These are phyloP conservation scores for Stylosanthes scabra DNA, from an alignment of 331 rosid genomes.

Conservation along the genomic window DNA sequence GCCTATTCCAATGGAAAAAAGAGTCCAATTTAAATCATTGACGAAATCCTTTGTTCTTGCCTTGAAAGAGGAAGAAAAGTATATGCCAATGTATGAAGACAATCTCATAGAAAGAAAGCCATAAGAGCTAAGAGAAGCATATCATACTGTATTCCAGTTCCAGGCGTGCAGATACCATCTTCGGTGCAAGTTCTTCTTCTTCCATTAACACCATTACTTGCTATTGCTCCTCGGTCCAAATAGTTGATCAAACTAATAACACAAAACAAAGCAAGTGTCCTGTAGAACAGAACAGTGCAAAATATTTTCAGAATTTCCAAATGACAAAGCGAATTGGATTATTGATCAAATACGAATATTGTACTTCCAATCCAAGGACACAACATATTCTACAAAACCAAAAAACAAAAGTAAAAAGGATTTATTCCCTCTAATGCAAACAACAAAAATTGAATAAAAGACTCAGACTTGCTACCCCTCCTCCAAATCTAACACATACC, in stretches of 20 bases:
- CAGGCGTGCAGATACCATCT: constrained; percentile 69
- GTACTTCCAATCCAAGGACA: constrained; percentile 1
- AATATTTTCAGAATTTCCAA: constrained; percentile 14
- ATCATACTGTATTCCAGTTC: constrained; percentile 84
- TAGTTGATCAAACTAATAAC: constrained; percentile 80
- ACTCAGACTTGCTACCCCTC: constrained; percentile 7
- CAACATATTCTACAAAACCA: background rate
- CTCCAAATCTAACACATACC: constrained; percentile 5
- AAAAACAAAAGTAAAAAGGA: background rate
- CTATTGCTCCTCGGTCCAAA: constrained; percentile 93
- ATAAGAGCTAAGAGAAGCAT: background rate
- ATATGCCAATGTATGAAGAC: background rate
- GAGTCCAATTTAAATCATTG: background rate
- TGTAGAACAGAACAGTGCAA: constrained; percentile 33
- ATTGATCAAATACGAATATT: constrained; percentile 20
- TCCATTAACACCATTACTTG: constrained; percentile 97
- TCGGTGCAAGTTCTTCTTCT: constrained; percentile 55
- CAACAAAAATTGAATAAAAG: constrained; percentile 11
- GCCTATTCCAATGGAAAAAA: background rate
- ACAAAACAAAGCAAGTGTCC: constrained; percentile 74
- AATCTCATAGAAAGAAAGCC: background rate
- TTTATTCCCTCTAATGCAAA: background rate
- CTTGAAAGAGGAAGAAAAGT: background rate
- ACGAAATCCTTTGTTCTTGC: background rate
- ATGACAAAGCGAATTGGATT: constrained; percentile 20